These are phyloP conservation scores for Gymnopilus junonius DNA, from an alignment of 768 basidiomycete genomes.

Conservation along the genomic window DNA sequence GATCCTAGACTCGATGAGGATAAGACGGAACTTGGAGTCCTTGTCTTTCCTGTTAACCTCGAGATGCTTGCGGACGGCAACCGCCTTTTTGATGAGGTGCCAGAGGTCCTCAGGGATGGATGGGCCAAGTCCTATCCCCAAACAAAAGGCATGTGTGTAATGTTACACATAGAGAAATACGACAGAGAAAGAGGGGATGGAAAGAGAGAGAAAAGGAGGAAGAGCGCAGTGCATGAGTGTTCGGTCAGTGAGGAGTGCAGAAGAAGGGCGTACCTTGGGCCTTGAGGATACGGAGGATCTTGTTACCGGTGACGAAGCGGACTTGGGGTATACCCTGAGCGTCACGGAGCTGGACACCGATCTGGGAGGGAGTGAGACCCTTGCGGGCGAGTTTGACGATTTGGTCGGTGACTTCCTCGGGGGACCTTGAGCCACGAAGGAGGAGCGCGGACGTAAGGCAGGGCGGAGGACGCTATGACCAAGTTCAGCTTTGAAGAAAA, in stretches of 20 bases:
- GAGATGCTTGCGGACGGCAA: slow-evolving; percentile 98
- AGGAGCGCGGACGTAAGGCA: slow-evolving; percentile 94
- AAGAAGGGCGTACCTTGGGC: slow-evolving; percentile 69
- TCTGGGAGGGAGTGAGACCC: slow-evolving; percentile 97
- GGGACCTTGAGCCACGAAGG: slow-evolving; percentile 97
- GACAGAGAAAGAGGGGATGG: slow-evolving; percentile 14
- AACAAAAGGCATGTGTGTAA: slow-evolving; percentile 50
- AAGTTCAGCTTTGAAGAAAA: no score
- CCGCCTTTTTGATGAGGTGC: slow-evolving; percentile 99
- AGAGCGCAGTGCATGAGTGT: slow-evolving; percentile 34
- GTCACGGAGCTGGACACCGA: slow-evolving; percentile 97
- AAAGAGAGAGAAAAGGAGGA: slow-evolving; percentile 15
- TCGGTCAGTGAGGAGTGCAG: neutral
- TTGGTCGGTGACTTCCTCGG: slow-evolving; percentile 94
- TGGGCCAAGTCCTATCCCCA: slow-evolving; percentile 89
- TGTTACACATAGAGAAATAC: slow-evolving; percentile 17
- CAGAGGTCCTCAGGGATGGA: slow-evolving; percentile 99
- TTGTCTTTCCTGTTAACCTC: slow-evolving; percentile 99
- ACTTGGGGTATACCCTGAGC: slow-evolving; percentile 98
- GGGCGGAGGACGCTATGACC: slow-evolving; percentile 93
- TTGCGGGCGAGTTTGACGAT: slow-evolving; percentile 98
- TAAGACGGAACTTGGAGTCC: slow-evolving; percentile 94
- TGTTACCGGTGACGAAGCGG: slow-evolving; percentile 98
- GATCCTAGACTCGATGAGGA: slow-evolving; percentile 98
- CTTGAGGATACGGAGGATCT: slow-evolving; percentile 98